Percentiles rank a stretch among this genome's conserved stretches.
Evolutionary conservation across 176 grass and related monocot genomes (phyloP).

Genomic region (Stipa capillata): DNA sequence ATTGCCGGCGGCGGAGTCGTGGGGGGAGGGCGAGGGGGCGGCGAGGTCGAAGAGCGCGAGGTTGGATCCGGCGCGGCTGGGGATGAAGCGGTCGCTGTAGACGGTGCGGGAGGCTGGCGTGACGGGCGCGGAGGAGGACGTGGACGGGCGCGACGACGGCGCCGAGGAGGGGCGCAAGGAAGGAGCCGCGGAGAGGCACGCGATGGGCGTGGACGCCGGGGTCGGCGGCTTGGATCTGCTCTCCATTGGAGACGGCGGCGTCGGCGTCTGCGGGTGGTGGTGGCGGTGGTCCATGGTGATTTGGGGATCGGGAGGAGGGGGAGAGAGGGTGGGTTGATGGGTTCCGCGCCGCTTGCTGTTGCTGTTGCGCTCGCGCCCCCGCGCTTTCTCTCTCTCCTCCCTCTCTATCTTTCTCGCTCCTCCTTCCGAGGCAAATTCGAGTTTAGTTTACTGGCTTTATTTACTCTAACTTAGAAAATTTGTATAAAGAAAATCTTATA

Average conservation of each 20-base stretch:
- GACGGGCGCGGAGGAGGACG: slow-evolving; percentile 9
- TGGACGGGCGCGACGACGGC: slow-evolving; percentile 13
- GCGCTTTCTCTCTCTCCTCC: slow-evolving; percentile 32
- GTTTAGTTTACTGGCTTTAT: background rate
- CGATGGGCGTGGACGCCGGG: background rate
- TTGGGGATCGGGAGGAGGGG: slow-evolving; percentile 23
- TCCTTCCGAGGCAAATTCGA: background rate
- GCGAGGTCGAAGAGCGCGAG: slow-evolving; percentile 67
- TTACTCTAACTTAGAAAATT: background rate
- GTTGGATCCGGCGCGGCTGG: slow-evolving; percentile 79
- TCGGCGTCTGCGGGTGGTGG: background rate
- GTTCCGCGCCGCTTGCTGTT: background rate
- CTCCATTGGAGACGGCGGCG: slow-evolving; percentile 17
- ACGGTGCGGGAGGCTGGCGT: slow-evolving; percentile 47
- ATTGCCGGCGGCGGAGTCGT: slow-evolving; percentile 20
- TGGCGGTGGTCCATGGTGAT: slow-evolving; percentile 41
- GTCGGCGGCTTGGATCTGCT: slow-evolving; percentile 41
- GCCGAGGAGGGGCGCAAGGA: background rate
- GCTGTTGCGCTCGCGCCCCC: slow-evolving; percentile 19
- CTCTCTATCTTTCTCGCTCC: too few relatives aligned
- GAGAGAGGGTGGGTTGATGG: background rate
- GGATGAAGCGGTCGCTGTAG: slow-evolving; percentile 89
- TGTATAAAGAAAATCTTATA: too few relatives aligned
- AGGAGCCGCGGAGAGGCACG: background rate
- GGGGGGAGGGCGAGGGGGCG: background rate